Base-by-base conservation (phyloP, 768 basidiomycete genomes). In the Paxillus involutus region DNA sequence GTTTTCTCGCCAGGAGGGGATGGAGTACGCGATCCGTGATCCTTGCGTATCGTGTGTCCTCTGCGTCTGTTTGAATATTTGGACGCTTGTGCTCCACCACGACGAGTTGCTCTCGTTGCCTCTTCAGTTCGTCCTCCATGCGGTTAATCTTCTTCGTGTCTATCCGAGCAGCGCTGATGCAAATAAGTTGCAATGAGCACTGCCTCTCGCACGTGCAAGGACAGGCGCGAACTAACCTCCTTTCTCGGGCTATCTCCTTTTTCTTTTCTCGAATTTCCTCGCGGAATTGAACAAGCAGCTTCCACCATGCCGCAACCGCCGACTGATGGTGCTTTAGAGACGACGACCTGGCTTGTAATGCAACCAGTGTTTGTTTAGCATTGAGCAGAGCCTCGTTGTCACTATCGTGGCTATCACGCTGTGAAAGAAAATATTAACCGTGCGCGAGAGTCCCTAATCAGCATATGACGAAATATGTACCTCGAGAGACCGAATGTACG, bases 401-500 rank as follows among this genome's bases (percentile, higher is more conserved):
- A 17, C 12, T 32, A 30, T 39, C 40, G 42, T 51, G 50, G n/a
- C 42, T 33, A 36, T 51, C 50, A 11, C 50, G 50, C 50, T 51
- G 33, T 16, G 32, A 30, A 44, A 36, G 43, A 5, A 14, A 51
- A 5, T 35, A 21, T 19, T 19, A 14, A 5, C 16, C 7, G 16
- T 24, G 7, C 9, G 19, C 17, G 3, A 35, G 9, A 40, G 41
- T 36, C 17, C 14, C 33, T 26, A 42, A 16, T 9, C 9, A 21
- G 9, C 30, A 51, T 7, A 21, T 32, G 42, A 44, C 14, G 35
- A 13, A 21, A 10, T 24, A 21, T 21, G 21, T 21, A 54, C 53
- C 53, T 54, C 53, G 10, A 54, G 45, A 4, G 53, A 36, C 17
- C 16, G 12, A 35, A 54, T 54, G 35, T 47, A 47, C 49, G 47